Evolutionary conservation across 1,139 yeast species (phyloP), one percentile per base, ranked within the genome.

Genomic region (Diutina sp.): DNA sequence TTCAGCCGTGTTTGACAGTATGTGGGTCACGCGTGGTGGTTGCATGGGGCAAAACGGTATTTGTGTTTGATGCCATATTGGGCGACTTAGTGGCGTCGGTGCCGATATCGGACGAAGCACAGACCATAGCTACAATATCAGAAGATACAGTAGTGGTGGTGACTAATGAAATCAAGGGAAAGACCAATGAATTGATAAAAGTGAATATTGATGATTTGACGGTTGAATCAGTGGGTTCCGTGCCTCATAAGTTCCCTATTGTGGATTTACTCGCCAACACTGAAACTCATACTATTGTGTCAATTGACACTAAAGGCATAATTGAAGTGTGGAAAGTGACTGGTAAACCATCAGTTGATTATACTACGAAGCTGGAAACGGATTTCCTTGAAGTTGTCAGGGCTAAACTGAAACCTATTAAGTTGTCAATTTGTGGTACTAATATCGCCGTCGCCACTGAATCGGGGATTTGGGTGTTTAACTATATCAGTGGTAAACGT

Each of bases 241-340:
- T 35, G 14, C 41, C 41, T 5, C 41, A 35, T 35, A 35, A 35
- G 41, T 35, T 35, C 16, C 41, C 41, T 11, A 12, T 35, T 9
- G 41, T 35, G 4, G 41, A 8, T 11, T 9, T 35, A n/a, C n/a
- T 35, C 6, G 14, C 41, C 14, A n/a, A 12, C 11, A 12, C 11
- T 11, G n/a, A 35, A 5, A 16, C 6, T 16, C 25, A 8, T 25
- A 71, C 74, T 58, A 66, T 71, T n/a, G 63, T 78, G 2, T 71
- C 78, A 1, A 61, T 66, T 3, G 83, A 78, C 59, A 59, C 57
- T 2, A 60, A 62, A 29, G 82, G 82, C 1, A 69, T 74, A 63
- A 61, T 78, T 11, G 83, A 78, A 63, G 73, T 74, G 58, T 78
- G 83, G 82, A 53, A 55, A 5, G 61, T 64, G 0, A 58, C 55